phyloP scores from a whole-genome alignment of 1,284 basidiomycete species.

The Leccinum fuscescens region DNA sequence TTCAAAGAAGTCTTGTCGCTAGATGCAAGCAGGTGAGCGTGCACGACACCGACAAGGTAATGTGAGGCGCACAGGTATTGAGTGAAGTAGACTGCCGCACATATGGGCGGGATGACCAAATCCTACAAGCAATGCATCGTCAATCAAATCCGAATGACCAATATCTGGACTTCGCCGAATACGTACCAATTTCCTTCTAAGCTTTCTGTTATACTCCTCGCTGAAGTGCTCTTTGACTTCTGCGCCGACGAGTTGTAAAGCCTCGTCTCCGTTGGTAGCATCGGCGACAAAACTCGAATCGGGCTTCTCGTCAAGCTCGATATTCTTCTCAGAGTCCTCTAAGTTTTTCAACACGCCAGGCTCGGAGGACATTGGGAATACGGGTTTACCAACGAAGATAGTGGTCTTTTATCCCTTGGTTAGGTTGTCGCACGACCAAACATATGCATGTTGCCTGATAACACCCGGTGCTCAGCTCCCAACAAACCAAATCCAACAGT shows the following conservation, averaged over 20 bases:
- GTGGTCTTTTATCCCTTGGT: slow-evolving; percentile 15
- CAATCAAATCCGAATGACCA: background rate
- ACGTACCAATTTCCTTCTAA: slow-evolving; percentile 58
- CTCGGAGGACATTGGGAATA: slow-evolving; percentile 21
- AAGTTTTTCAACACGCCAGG: slow-evolving; percentile 7
- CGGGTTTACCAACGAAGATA: background rate
- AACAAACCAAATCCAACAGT: slow-evolving; percentile 1
- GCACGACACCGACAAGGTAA: background rate
- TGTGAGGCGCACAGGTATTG: slow-evolving; percentile 50
- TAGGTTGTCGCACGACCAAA: slow-evolving; percentile 8
- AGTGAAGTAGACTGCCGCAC: slow-evolving; percentile 66
- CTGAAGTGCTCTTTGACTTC: slow-evolving; percentile 52
- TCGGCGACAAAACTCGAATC: slow-evolving; percentile 27
- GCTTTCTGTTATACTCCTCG: slow-evolving; percentile 57
- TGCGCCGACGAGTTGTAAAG: slow-evolving; percentile 54
- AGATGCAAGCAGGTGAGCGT: slow-evolving; percentile 8
- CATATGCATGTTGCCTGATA: slow-evolving; percentile 11
- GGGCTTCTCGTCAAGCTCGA: slow-evolving; percentile 16
- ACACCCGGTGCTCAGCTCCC: background rate
- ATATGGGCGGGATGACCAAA: slow-evolving; percentile 55
- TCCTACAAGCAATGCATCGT: slow-evolving; percentile 39
- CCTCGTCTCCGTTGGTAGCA: slow-evolving; percentile 51
- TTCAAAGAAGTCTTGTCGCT: slow-evolving; percentile 70
- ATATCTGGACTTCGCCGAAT: background rate
- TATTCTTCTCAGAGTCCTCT: slow-evolving; percentile 14